These are phyloP conservation scores for Phycomyces nitens DNA, from an alignment of 192 early-diverging fungal species.

Conservation along the genomic window DNA sequence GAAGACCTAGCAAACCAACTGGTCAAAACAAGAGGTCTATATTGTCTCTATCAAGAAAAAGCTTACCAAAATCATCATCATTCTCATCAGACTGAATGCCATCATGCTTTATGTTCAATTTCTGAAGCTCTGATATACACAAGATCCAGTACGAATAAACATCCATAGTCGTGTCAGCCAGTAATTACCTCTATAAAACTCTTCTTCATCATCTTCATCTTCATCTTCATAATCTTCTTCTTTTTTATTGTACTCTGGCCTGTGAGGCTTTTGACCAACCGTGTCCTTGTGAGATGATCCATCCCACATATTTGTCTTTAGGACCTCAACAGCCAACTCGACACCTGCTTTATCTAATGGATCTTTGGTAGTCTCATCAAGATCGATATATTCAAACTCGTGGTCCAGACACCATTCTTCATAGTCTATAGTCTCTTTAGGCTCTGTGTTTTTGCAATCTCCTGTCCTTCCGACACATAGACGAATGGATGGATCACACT, in stretches of 20 bases:
- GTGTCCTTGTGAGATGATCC: conserved; percentile 41
- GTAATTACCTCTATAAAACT: too few relatives aligned
- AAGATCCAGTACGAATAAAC: not conserved
- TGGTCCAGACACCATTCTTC: conserved; percentile 62
- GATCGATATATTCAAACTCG: conserved; percentile 63
- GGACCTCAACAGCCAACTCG: conserved; percentile 55
- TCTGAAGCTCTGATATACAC: not conserved
- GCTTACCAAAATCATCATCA: conserved; percentile 18
- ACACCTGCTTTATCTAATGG: conserved; percentile 42
- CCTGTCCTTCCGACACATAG: conserved; percentile 45
- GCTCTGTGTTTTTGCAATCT: conserved; percentile 2
- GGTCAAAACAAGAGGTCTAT: too few relatives aligned
- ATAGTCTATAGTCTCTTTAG: conserved; percentile 6
- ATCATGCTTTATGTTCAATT: not conserved
- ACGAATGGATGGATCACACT: conserved; percentile 49
- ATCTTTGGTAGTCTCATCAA: conserved; percentile 30
- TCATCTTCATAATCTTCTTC: too few relatives aligned
- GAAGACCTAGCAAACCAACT: too few relatives aligned
- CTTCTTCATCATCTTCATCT: too few relatives aligned
- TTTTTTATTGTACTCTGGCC: not conserved
- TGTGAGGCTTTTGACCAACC: not conserved
- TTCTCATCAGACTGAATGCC: not conserved
- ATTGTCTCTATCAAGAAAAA: not conserved
- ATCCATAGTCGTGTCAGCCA: too few relatives aligned
- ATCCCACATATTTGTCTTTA: conserved; percentile 68